A percentile compares a stretch with the other conserved stretches of the same genome.
phyloP scores from a whole-genome alignment of 2,329 filamentous ascomycete genomes.

The Anthostomella pinea region DNA sequence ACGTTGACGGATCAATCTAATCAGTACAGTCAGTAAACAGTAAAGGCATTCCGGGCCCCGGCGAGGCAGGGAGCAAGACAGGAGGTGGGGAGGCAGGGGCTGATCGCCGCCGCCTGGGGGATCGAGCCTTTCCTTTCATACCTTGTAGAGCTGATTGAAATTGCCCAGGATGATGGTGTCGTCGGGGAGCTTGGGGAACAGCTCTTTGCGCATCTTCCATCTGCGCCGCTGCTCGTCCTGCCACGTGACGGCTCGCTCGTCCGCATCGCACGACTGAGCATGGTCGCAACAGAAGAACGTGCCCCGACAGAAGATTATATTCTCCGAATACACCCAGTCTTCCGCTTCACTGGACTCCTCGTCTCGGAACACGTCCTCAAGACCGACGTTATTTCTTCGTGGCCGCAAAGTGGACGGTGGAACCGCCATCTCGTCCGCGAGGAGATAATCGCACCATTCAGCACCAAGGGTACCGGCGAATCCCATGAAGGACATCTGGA shows the following conservation, averaged over 20 bases:
- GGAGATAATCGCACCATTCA: conserved; percentile 97
- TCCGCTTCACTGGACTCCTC: conserved; percentile 68
- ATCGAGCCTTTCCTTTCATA: too few species aligned
- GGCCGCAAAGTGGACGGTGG: conserved; percentile 78
- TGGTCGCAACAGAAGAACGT: conserved; percentile 99
- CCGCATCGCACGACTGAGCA: conserved; percentile 77
- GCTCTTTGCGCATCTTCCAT: conserved; percentile 89
- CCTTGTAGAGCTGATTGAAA: conserved; percentile 99
- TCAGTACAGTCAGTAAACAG: conserved; percentile 13
- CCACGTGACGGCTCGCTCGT: conserved; percentile 71
- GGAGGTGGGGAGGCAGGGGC: too few species aligned
- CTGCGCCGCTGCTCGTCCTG: conserved; percentile 75
- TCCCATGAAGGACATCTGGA: conserved; percentile 99
- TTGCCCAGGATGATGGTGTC: conserved; percentile 91
- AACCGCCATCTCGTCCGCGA: conserved; percentile 85
- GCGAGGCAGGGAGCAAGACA: too few species aligned
- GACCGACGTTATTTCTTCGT: conserved; percentile 68
- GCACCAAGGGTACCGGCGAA: conserved; percentile 94
- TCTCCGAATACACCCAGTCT: conserved; percentile 94
- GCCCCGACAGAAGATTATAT: conserved; percentile 89
- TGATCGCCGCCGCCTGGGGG: too few species aligned
- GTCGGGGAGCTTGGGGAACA: conserved; percentile 81
- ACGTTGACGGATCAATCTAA: conserved; percentile 94
- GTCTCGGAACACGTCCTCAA: conserved; percentile 66
- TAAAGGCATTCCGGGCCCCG: not conserved